Evolutionary conservation across 805 yeast species (phyloP).

Genomic region (Lipomyces yamanashiensis): DNA sequence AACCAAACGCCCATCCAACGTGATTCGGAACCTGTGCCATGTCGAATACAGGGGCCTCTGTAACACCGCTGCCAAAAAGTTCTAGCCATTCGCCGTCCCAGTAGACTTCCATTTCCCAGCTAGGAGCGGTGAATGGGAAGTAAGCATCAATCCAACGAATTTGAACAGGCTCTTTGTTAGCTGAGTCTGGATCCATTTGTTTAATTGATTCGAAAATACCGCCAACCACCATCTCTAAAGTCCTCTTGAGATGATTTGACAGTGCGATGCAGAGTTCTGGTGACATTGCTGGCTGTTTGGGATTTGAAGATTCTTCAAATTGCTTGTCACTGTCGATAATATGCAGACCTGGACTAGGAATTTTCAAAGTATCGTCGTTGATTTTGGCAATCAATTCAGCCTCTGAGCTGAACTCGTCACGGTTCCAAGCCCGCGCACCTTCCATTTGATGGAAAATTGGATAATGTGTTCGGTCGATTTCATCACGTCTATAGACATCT

Average conservation of each 20-base stretch:
- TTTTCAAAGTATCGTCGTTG: conserved; percentile 60
- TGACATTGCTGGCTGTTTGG: conserved; percentile 79
- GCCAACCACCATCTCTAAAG: conserved; percentile 80
- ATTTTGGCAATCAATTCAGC: conserved; percentile 53
- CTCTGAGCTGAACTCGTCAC: conserved; percentile 46
- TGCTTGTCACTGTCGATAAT: conserved; percentile 76
- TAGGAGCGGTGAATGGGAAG: conserved; percentile 98
- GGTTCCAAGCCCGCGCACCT: conserved; percentile 87
- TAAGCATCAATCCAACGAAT: conserved; percentile 94
- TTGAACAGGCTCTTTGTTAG: conserved; percentile 59
- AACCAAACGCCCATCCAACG: conserved; percentile 97
- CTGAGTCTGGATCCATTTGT: conserved; percentile 61
- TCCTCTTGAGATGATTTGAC: conserved; percentile 78
- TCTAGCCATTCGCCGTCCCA: conserved; percentile 99
- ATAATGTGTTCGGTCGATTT: conserved; percentile 92
- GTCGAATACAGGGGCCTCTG: conserved; percentile 72
- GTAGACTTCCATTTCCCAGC: conserved; percentile 98
- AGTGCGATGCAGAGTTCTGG: conserved; percentile 70
- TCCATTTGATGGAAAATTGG: conserved; percentile 99
- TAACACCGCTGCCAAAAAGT: conserved; percentile 94
- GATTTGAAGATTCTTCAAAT: conserved; percentile 61
- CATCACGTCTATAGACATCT: conserved; percentile 94
- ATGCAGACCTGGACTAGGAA: conserved; percentile 69
- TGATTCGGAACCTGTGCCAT: conserved; percentile 66
- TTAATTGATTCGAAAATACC: conserved; percentile 78